A percentile compares a stretch with the other conserved stretches of the same genome.
Evolutionary conservation across 768 basidiomycete genomes (phyloP).

Genomic region (Mycena vitilis): DNA sequence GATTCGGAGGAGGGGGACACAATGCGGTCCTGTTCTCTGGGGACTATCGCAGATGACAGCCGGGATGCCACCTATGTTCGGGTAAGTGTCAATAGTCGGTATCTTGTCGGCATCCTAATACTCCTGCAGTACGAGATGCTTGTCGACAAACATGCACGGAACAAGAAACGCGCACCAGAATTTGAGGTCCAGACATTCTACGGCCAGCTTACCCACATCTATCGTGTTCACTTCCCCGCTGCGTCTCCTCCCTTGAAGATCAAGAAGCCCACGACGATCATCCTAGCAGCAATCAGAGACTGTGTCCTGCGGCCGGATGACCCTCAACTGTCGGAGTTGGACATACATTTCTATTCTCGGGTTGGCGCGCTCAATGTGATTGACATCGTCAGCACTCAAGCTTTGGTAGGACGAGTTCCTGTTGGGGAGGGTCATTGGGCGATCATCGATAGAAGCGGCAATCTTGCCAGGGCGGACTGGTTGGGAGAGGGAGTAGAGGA

Average conservation of each 20-base stretch:
- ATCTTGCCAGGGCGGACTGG: conserved; percentile 30
- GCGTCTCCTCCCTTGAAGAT: not conserved
- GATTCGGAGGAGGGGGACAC: not conserved
- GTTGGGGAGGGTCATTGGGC: conserved; percentile 32
- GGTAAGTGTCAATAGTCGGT: not conserved
- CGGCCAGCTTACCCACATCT: not conserved
- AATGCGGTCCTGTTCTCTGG: not conserved
- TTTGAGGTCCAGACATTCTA: not conserved
- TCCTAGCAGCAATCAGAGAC: conserved; percentile 40
- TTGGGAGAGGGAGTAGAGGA: not conserved
- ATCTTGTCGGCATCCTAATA: not conserved
- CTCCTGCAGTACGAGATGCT: not conserved
- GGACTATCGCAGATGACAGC: not conserved
- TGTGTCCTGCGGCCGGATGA: conserved; percentile 35
- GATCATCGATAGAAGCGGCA: conserved; percentile 41
- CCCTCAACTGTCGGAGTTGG: conserved; percentile 19
- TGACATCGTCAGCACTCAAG: conserved; percentile 40
- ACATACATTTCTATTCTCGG: conserved; percentile 37
- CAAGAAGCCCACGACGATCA: conserved; percentile 26
- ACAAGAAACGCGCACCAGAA: not conserved
- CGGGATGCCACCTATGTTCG: not conserved
- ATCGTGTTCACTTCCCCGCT: not conserved
- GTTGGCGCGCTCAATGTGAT: conserved; percentile 35
- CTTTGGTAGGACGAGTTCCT: conserved; percentile 38
- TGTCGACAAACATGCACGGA: not conserved